These are phyloP conservation scores for Mercurialis annua DNA, from an alignment of 345 rosid species.

Conservation along the genomic window DNA sequence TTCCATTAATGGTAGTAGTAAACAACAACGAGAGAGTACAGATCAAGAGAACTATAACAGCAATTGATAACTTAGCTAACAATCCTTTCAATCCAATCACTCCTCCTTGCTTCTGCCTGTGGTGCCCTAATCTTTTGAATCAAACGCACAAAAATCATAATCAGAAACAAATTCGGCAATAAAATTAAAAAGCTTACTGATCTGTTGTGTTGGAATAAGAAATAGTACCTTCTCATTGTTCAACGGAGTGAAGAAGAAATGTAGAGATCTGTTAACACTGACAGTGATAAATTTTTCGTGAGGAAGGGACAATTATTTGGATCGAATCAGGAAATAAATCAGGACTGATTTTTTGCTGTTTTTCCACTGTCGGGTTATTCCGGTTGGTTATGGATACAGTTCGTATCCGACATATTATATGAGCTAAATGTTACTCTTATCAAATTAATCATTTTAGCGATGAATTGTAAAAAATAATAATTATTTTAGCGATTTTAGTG, in stretches of 20 bases:
- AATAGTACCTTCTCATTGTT: constrained; percentile 23
- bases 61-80: constrained; percentile 57
- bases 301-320: no score
- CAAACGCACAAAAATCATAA: not conserved
- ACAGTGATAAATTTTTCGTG: no score
- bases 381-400: no score
- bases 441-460: no score
- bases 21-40: constrained; percentile 68
- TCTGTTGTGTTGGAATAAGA: not conserved
- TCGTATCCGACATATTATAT: no score
- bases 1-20: constrained; percentile 44
- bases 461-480: no score
- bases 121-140: constrained; percentile 52
- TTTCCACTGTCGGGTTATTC: no score
- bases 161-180: not conserved
- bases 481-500: no score
- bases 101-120: constrained; percentile 68
- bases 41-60: constrained; percentile 61
- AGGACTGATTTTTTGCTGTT: no score
- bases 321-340: no score
- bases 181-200: not conserved
- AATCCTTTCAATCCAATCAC: constrained; percentile 48
- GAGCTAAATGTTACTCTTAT: no score
- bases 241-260: not conserved
- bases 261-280: constrained; percentile 4